These are phyloP conservation scores for Chaetomium sp. DNA, from an alignment of 2,329 filamentous ascomycete species.

Conservation along the genomic window DNA sequence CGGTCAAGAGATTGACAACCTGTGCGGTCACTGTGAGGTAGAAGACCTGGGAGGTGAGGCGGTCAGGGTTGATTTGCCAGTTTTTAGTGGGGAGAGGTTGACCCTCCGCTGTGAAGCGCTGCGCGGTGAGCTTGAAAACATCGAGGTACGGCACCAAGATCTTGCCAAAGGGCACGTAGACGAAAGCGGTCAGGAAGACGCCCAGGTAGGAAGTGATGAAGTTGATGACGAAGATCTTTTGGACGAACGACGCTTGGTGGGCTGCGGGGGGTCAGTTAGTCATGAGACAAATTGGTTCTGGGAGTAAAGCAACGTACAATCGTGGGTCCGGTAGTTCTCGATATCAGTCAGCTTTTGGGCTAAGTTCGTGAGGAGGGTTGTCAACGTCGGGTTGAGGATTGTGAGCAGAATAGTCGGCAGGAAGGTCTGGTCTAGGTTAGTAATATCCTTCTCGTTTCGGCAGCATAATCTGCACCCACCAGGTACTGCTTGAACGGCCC, in stretches of 20 bases:
- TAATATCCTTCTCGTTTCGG: not conserved
- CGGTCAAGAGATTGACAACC: slow-evolving; percentile 77
- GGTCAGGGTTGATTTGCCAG: slow-evolving; percentile 76
- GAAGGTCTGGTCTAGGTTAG: slow-evolving; percentile 55
- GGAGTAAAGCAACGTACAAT: slow-evolving; percentile 38
- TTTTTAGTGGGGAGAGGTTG: slow-evolving; percentile 58
- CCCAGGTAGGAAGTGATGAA: slow-evolving; percentile 94
- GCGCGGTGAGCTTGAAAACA: slow-evolving; percentile 68
- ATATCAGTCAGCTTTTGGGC: slow-evolving; percentile 71
- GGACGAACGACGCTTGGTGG: slow-evolving; percentile 75
- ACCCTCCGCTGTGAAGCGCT: slow-evolving; percentile 67
- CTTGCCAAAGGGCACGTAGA: slow-evolving; percentile 87
- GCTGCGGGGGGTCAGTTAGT: slow-evolving; percentile 37
- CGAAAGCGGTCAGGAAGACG: slow-evolving; percentile 85
- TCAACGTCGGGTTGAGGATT: slow-evolving; percentile 70
- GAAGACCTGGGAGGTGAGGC: slow-evolving; percentile 85
- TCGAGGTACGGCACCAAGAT: slow-evolving; percentile 80
- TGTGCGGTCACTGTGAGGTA: slow-evolving; percentile 95
- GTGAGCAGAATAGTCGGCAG: slow-evolving; percentile 85
- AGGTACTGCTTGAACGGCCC: slow-evolving; percentile 82
- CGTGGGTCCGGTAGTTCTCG: slow-evolving; percentile 89
- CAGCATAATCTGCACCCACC: slow-evolving; percentile 41
- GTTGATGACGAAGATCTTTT: slow-evolving; percentile 93
- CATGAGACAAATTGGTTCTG: not conserved
- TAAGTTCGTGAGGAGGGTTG: slow-evolving; percentile 64